phyloP scores from a whole-genome alignment of 129 eudicot genomes.

The Flaveria sonorensis region DNA sequence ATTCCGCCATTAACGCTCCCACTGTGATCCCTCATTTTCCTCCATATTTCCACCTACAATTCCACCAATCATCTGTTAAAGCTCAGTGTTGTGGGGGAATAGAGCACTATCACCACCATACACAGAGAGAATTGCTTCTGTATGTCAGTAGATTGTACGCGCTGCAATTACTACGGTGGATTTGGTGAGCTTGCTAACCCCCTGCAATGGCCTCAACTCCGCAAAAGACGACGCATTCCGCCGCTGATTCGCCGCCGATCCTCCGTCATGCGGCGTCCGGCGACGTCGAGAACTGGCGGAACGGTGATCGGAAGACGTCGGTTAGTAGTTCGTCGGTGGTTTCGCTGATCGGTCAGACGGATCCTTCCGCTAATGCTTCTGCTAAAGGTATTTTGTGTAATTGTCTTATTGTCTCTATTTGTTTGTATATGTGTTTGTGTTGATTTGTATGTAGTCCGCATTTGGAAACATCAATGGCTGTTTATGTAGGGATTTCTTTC shows the following conservation, averaged over 20 bases:
- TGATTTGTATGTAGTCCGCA: background rate
- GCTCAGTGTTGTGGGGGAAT: slow-evolving; percentile 30
- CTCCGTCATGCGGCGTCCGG: slow-evolving; percentile 42
- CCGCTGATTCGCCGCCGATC: slow-evolving; percentile 34
- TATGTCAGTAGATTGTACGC: slow-evolving; percentile 73
- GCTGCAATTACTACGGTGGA: slow-evolving; percentile 66
- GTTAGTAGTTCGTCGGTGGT: slow-evolving; percentile 34
- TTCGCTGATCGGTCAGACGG: slow-evolving; percentile 52
- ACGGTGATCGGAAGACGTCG: slow-evolving; percentile 45
- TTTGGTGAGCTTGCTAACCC: slow-evolving; percentile 76
- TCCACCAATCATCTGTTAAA: slow-evolving; percentile 6
- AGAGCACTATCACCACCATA: slow-evolving; percentile 20
- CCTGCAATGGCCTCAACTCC: slow-evolving; percentile 86
- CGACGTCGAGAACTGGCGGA: slow-evolving; percentile 33
- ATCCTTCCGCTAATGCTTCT: slow-evolving; percentile 47
- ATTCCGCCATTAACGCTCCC: slow-evolving; percentile 5
- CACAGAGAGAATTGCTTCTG: slow-evolving; percentile 51
- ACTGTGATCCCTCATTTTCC: slow-evolving; percentile 3
- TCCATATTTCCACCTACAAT: slow-evolving; percentile 5
- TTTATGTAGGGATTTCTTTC: slow-evolving; percentile 12
- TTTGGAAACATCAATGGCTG: background rate
- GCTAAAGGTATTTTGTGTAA: slow-evolving; percentile 43
- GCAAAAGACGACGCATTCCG: slow-evolving; percentile 72
- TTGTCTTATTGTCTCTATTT: background rate
- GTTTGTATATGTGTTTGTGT: slow-evolving; percentile 2